Base-by-base conservation (phyloP, 441 rosid species). In the Bocquillonia castaneifolia region DNA sequence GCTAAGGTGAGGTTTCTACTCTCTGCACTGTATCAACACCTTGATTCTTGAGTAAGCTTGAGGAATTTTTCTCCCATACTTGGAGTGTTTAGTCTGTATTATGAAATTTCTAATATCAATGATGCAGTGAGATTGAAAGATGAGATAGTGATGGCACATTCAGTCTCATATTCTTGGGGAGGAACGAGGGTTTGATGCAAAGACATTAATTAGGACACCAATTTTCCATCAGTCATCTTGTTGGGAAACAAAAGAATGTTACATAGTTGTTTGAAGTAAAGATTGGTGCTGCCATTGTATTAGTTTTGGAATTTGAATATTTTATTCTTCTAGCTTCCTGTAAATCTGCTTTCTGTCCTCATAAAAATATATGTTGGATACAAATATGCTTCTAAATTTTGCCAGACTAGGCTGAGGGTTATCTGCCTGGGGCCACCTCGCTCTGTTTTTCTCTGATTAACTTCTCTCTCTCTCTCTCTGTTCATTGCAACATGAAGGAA, bases 1-100 rank as follows among this genome's bases (percentile, higher is more conserved):
- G 96, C 99, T 2, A 89, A 95, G 98, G 99, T 94, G 72, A 85
- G 77, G 56, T 55, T n/a, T 7, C 39, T 66, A 14, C 31, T n/a
- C n/a, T n/a, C n/a, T n/a, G n/a, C n/a, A n/a, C n/a, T n/a, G n/a
- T n/a, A n/a, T n/a, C n/a, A n/a, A n/a, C n/a, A n/a, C n/a, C n/a
- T 68, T 22, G 31, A 29, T 5, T 20, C 55, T 34, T 14, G 10
- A 14, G 10, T 17, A 26, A 23, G 25, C 50, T 53, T 66, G 52
- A 54, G 3, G 39, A 23, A 8, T 56, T 13, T 17, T 29, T 17
- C 25, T 26, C 2, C 9, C 8, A 14, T 31, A n/a, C n/a, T n/a
- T n/a, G n/a, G n/a, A n/a, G n/a, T n/a, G n/a, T n/a, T n/a, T n/a
- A n/a, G n/a, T n/a, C n/a, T n/a, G n/a, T n/a, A n/a, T n/a, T n/a